Evolutionary conservation across 2,329 filamentous ascomycete species (phyloP).

Genomic region (Fusarium haematococcum): DNA sequence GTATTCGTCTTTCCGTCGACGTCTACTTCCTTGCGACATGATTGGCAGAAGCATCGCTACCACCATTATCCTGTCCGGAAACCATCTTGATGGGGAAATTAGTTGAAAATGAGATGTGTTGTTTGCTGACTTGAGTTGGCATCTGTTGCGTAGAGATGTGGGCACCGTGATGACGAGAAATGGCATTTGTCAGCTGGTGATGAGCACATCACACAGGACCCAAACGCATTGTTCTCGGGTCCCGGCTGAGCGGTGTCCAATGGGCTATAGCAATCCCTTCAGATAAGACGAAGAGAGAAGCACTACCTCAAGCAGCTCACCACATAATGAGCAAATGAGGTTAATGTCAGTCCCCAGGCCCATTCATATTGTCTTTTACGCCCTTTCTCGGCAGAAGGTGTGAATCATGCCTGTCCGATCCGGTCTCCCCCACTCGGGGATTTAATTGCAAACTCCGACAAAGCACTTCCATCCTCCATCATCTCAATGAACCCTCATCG

Average conservation of each 20-base stretch:
- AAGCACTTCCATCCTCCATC: neutral
- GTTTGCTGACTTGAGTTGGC: neutral
- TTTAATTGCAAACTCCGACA: neutral
- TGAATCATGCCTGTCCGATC: neutral
- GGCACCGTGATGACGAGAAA: neutral
- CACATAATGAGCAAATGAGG: neutral
- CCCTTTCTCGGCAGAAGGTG: neutral
- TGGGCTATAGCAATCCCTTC: neutral
- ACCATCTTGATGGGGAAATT: neutral
- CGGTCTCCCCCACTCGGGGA: neutral
- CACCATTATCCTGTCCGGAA: neutral
- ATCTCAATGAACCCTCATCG: neutral
- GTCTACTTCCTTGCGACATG: neutral
- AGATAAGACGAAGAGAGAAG: neutral
- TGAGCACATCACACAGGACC: neutral
- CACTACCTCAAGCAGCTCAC: neutral
- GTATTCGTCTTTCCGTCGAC: neutral
- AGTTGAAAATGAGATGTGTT: neutral
- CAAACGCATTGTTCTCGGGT: fast-evolving
- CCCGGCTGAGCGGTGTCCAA: neutral
- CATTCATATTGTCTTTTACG: neutral
- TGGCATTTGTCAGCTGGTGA: neutral
- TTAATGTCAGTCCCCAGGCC: neutral
- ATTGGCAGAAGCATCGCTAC: neutral
- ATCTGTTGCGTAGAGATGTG: neutral